Evolutionary conservation across 129 eudicot genomes (phyloP), one percentile per base, ranked within the genome.

Genomic region (Heracleum sosnowskyi): DNA sequence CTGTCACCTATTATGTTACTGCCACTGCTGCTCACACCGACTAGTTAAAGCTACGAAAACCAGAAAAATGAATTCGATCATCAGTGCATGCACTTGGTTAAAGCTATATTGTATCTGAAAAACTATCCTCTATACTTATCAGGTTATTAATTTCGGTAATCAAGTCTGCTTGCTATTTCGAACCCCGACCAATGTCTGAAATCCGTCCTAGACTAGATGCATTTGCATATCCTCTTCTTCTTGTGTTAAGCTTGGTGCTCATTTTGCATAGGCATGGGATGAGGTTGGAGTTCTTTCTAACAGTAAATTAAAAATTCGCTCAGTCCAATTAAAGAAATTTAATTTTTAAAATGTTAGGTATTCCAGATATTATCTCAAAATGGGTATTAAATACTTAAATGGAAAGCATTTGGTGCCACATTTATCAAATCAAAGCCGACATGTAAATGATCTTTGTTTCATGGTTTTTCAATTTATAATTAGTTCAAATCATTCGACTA

Each of bases 1-100:
- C 95, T 45, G 89, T 93, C 36, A 91, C 92, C 20, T 93, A 83
- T 78, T 91, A 87, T 83, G 91, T 89, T 20, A 88, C 93, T 55
- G 86, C 96, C 79, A 88, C 29, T 22, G 46, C 75, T 53, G 62
- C 96, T 83, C 74, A 35, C 74, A 53, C 62, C 11, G 62, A 53
- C 26, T 53, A 53, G 28, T 28, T 20, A 1, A 53, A 53, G 9
- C 9, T 20, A 22, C 62, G 0, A 20, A 53, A 53, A 20, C 3
- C 28, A 53, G 62, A 22, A 49, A 40, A 40, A 5, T 40, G 16
- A 11, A 11, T 44, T 44, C 16, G 4, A 11, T 44, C 47, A 53
- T 22, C 62, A 53, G 4, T 17, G 60, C 9, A 49, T 17, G 60
- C 9, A 49, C 62, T 53, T 53, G 24, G 5, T 49, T 53, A 53